Evolutionary conservation across 2,329 filamentous ascomycete genomes (phyloP).

Genomic region (Sarocladium oryzae): DNA sequence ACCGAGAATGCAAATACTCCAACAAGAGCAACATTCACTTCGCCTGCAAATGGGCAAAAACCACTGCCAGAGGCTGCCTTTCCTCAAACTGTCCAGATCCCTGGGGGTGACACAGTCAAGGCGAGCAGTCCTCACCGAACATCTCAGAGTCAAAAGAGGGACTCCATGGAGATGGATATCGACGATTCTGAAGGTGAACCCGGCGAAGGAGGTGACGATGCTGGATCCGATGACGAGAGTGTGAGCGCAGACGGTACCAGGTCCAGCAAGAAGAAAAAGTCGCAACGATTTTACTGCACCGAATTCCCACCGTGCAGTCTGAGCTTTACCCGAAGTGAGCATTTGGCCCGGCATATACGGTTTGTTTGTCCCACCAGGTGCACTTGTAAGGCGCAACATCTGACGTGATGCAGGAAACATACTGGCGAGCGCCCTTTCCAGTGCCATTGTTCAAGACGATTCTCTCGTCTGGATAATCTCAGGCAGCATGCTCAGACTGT

Average conservation of each 20-base stretch:
- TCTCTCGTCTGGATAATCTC: conserved; percentile 90
- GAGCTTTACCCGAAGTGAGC: conserved; percentile 93
- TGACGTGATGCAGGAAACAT: conserved; percentile 63
- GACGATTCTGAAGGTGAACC: conserved; percentile 65
- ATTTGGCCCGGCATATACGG: conserved; percentile 90
- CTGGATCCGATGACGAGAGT: conserved; percentile 50
- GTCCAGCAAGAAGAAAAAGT: conserved; percentile 90
- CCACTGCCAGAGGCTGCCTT: conserved; percentile 49
- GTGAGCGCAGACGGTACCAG: conserved; percentile 58
- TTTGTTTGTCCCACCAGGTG: conserved; percentile 28
- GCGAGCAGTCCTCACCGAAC: conserved; percentile 51
- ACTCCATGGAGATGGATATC: conserved; percentile 68
- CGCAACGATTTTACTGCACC: conserved; percentile 91
- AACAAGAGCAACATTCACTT: conserved; percentile 50
- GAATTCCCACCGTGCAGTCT: conserved; percentile 90
- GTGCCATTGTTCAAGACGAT: conserved; percentile 88
- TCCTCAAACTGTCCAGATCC: conserved; percentile 41
- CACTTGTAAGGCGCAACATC: not conserved
- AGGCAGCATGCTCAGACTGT: conserved; percentile 97
- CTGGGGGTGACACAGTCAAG: conserved; percentile 34
- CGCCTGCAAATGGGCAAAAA: conserved; percentile 39
- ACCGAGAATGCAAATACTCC: conserved; percentile 52
- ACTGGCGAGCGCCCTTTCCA: conserved; percentile 95
- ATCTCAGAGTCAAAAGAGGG: conserved; percentile 46
- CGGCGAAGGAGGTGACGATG: conserved; percentile 16